These are phyloP conservation scores for Neostapfia colusana DNA, from an alignment of 176 grass and related monocot genomes.

Conservation along the genomic window DNA sequence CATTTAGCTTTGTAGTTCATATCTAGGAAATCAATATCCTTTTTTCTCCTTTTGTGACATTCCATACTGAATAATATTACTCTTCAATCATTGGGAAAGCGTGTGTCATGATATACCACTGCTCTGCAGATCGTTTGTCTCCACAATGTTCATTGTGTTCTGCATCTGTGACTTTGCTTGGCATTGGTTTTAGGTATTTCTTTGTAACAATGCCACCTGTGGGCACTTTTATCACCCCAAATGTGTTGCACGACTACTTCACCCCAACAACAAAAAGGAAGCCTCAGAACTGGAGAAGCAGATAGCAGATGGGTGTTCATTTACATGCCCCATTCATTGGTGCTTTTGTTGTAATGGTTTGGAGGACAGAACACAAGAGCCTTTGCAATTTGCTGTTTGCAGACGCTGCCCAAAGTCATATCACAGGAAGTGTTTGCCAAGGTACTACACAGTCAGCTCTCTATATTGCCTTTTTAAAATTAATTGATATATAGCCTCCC, in stretches of 20 bases:
- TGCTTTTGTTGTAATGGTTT: conserved; percentile 69
- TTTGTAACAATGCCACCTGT: conserved; percentile 92
- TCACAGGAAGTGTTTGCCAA: conserved; percentile 90
- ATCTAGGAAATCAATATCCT: conserved; percentile 1
- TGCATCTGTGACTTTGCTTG: conserved; percentile 21
- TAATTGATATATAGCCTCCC: neutral
- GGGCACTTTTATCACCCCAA: conserved; percentile 94
- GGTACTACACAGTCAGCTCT: conserved; percentile 34
- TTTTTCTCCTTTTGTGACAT: neutral
- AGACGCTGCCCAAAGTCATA: conserved; percentile 89
- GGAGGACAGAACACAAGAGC: conserved; percentile 61
- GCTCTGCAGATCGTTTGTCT: conserved; percentile 3
- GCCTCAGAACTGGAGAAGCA: conserved; percentile 57
- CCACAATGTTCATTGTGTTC: conserved; percentile 3
- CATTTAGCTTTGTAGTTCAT: conserved; percentile 15
- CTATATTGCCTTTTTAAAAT: conserved; percentile 15
- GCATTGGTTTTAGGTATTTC: conserved; percentile 68
- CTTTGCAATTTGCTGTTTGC: conserved; percentile 83
- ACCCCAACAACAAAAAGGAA: conserved; percentile 47
- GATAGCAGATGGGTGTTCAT: conserved; percentile 63
- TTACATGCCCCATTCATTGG: conserved; percentile 83
- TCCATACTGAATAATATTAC: neutral
- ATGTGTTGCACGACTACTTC: conserved; percentile 67
- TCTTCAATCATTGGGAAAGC: conserved; percentile 26
- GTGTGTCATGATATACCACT: conserved; percentile 13